Conservation (phyloP, 805 yeast species). For the Pichia phayaonensis region DNA sequence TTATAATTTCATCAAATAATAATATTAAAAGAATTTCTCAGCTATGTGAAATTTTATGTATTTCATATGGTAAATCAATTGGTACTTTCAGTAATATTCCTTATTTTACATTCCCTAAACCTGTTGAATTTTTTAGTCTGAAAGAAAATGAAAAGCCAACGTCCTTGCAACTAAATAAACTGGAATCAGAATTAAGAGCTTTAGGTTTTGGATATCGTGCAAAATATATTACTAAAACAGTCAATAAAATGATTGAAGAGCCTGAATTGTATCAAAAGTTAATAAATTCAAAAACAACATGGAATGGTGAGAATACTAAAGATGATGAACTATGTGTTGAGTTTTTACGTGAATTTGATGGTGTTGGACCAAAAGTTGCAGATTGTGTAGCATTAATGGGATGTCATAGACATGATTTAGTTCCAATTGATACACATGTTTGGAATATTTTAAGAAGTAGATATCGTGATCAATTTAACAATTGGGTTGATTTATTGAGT, state of each 20-base stretch:
- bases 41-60: slow-evolving; percentile 79
- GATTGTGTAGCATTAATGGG: slow-evolving; percentile 95
- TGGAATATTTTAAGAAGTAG: slow-evolving; percentile 82
- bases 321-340: slow-evolving; percentile 40
- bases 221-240: slow-evolving; percentile 74
- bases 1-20: slow-evolving; percentile 93
- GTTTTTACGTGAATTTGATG: slow-evolving; percentile 57
- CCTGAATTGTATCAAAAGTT: slow-evolving; percentile 31
- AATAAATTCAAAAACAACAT: slow-evolving; percentile 10
- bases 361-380: slow-evolving; percentile 97
- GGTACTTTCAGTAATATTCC: slow-evolving; percentile 44
- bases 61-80: slow-evolving; percentile 58
- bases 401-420: slow-evolving; percentile 74
- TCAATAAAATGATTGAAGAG: slow-evolving; percentile 42
- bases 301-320: slow-evolving; percentile 29
- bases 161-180: slow-evolving; percentile 6
- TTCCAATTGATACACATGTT: slow-evolving; percentile 95
- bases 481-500: slow-evolving; percentile 74
- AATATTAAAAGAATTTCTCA: slow-evolving; percentile 88
- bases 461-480: slow-evolving; percentile 44
- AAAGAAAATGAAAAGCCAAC: slow-evolving; percentile 2
- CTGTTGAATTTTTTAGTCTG: slow-evolving; percentile 36
- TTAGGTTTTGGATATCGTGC: slow-evolving; percentile 89
- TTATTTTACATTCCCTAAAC: slow-evolving; percentile 70
- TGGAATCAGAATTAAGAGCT: slow-evolving; percentile 32